Conservation (phyloP, 75 land plant genomes). For the Gnetum montanum region DNA sequence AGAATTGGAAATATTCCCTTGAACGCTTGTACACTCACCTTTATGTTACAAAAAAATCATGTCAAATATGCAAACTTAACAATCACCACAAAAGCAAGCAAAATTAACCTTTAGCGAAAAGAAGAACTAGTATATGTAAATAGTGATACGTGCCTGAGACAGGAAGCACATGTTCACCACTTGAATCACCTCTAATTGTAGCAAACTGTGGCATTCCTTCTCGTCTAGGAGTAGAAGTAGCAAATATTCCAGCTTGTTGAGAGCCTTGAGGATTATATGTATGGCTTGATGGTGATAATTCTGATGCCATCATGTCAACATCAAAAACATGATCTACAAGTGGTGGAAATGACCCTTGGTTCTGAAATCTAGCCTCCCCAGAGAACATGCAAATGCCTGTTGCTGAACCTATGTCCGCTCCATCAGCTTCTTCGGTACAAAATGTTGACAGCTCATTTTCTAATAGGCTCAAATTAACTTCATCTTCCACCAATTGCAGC, state of each 20-base stretch:
- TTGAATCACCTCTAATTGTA: slow-evolving; percentile 11
- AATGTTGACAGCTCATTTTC: slow-evolving; percentile 20
- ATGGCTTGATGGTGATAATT: slow-evolving; percentile 26
- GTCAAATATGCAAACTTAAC: too few relatives aligned
- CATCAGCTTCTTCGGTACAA: slow-evolving; percentile 5
- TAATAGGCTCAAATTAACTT: slow-evolving; percentile 55
- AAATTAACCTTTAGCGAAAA: too few relatives aligned
- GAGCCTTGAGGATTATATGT: slow-evolving; percentile 17
- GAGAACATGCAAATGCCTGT: too few relatives aligned
- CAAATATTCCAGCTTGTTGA: slow-evolving; percentile 23
- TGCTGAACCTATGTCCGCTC: slow-evolving; percentile 17
- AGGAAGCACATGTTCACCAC: too few relatives aligned
- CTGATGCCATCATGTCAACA: slow-evolving; percentile 28
- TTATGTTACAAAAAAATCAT: too few relatives aligned
- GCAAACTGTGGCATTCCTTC: slow-evolving; percentile 23
- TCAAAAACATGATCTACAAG: slow-evolving; percentile 68
- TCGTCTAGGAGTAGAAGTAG: slow-evolving; percentile 24
- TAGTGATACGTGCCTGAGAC: too few relatives aligned
- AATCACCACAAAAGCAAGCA: too few relatives aligned
- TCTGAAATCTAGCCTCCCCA: slow-evolving; percentile 28
- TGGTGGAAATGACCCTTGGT: slow-evolving; percentile 34
- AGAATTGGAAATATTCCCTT: too few relatives aligned
- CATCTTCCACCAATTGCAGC: slow-evolving; percentile 58
- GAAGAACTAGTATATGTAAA: too few relatives aligned
- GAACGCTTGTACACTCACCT: too few relatives aligned